Conservation (phyloP, 1,284 basidiomycete species). For the Cutaneotrichosporon sp. region DNA sequence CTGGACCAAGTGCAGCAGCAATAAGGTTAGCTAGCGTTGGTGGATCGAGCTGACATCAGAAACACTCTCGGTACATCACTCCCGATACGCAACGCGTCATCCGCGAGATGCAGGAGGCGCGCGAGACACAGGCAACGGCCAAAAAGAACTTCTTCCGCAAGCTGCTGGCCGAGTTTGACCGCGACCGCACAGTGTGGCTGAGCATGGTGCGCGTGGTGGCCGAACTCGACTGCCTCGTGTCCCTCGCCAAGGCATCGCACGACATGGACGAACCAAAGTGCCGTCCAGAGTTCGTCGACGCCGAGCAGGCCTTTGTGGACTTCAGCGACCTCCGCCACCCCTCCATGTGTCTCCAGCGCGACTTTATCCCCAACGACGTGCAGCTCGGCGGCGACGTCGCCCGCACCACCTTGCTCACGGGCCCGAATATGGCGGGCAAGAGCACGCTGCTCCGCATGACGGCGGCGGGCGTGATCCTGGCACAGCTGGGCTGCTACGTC, state of each 20-base stretch:
- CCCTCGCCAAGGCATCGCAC: conserved; percentile 80
- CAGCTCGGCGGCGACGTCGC: conserved; percentile 65
- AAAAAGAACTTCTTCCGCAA: conserved; percentile 76
- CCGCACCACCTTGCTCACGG: conserved; percentile 83
- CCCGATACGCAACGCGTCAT: conserved; percentile 66
- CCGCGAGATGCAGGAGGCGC: conserved; percentile 79
- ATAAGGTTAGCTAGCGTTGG: conserved; percentile 58
- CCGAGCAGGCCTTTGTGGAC: conserved; percentile 69
- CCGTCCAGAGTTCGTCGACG: conserved; percentile 79
- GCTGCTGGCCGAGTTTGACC: conserved; percentile 80
- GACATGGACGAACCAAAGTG: conserved; percentile 90
- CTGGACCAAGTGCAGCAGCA: conserved; percentile 78
- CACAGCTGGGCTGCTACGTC: conserved; percentile 95
- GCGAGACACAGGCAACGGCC: conserved; percentile 72
- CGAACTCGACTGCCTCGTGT: conserved; percentile 89
- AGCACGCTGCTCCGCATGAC: conserved; percentile 88
- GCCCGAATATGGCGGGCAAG: conserved; percentile 79
- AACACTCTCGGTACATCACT: conserved; percentile 68
- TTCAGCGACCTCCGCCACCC: conserved; percentile 84
- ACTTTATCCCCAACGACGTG: conserved; percentile 93
- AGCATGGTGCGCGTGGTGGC: conserved; percentile 66
- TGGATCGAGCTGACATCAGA: conserved; percentile 49
- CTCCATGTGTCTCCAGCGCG: conserved; percentile 63
- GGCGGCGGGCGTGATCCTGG: conserved; percentile 92
- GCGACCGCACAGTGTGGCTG: conserved; percentile 72